These are phyloP conservation scores for Aristolochia contorta DNA, from an alignment of 164 flowering plant genomes.

Conservation along the genomic window DNA sequence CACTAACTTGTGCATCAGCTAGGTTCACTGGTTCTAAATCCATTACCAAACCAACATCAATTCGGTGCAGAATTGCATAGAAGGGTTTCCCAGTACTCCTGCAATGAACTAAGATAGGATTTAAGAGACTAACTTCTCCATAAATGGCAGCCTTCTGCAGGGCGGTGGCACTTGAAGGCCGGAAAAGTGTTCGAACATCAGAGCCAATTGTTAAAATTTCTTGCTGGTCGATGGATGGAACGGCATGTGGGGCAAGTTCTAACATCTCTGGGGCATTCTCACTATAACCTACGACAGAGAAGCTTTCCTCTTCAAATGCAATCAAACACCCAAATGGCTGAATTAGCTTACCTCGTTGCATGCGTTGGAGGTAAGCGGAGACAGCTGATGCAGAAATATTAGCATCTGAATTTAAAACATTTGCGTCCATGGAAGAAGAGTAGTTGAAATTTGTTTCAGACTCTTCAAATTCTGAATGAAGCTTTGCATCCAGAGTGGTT, in stretches of 20 bases:
- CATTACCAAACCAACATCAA: conserved; percentile 58
- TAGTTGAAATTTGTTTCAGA: conserved; percentile 41
- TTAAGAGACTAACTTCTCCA: conserved; percentile 53
- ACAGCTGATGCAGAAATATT: conserved; percentile 39
- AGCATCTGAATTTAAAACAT: conserved; percentile 31
- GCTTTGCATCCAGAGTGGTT: conserved; percentile 59
- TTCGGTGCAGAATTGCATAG: conserved; percentile 64
- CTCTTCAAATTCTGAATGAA: conserved; percentile 48
- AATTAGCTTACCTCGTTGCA: conserved; percentile 53
- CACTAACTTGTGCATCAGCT: conserved; percentile 53
- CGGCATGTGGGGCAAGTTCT: conserved; percentile 58
- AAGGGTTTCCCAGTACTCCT: conserved; percentile 62
- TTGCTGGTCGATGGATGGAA: conserved; percentile 57
- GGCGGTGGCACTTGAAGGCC: conserved; percentile 43
- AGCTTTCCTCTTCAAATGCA: conserved; percentile 44
- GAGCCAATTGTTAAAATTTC: conserved; percentile 51
- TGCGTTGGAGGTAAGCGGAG: conserved; percentile 47
- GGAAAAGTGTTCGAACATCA: conserved; percentile 52
- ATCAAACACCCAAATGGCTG: conserved; percentile 70
- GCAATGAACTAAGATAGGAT: conserved; percentile 59
- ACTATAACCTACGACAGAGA: conserved; percentile 52
- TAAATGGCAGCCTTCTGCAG: conserved; percentile 51
- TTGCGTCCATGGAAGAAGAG: conserved; percentile 40
- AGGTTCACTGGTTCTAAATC: conserved; percentile 73
- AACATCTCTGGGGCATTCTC: conserved; percentile 74